Evolutionary conservation across 2,329 filamentous ascomycete genomes (phyloP).

Genomic region (Colletotrichum liriopes): DNA sequence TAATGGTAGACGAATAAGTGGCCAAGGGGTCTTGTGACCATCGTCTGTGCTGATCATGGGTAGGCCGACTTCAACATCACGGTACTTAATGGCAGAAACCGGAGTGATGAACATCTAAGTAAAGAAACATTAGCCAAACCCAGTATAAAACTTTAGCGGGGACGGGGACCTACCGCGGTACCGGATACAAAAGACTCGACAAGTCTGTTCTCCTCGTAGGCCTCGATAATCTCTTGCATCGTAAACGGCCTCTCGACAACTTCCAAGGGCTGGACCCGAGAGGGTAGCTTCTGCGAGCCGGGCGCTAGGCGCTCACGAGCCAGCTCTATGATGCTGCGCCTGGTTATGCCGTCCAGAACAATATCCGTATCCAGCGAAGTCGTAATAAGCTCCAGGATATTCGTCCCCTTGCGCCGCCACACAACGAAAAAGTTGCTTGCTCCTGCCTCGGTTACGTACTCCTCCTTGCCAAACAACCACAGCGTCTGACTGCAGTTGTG

Average conservation of each 20-base stretch:
- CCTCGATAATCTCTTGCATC: conserved; percentile 84
- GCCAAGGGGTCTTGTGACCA: conserved; percentile 11
- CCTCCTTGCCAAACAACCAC: conserved; percentile 73
- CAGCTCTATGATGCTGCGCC: conserved; percentile 83
- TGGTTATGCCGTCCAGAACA: conserved; percentile 89
- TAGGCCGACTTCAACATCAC: conserved; percentile 75
- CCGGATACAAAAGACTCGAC: conserved; percentile 90
- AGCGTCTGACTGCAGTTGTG: conserved; percentile 73
- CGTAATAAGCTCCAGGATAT: conserved; percentile 80
- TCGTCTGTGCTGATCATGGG: conserved; percentile 65
- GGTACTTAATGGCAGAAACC: conserved; percentile 78
- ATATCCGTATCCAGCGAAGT: conserved; percentile 86
- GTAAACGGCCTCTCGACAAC: conserved; percentile 87
- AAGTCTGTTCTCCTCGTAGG: conserved; percentile 80
- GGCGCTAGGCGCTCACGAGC: conserved; percentile 72
- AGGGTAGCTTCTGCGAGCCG: conserved; percentile 64
- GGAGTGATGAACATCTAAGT: conserved; percentile 78
- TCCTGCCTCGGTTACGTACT: conserved; percentile 73
- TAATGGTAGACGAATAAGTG: conserved; percentile 72
- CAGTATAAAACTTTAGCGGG: neutral
- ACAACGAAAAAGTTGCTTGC: conserved; percentile 76
- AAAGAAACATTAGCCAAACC: conserved; percentile 38
- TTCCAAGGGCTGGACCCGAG: conserved; percentile 13
- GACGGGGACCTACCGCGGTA: conserved; percentile 77
- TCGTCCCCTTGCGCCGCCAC: conserved; percentile 60